Evolutionary conservation across 2,329 filamentous ascomycete species (phyloP).

Genomic region (Tolypocladium pustulatum): DNA sequence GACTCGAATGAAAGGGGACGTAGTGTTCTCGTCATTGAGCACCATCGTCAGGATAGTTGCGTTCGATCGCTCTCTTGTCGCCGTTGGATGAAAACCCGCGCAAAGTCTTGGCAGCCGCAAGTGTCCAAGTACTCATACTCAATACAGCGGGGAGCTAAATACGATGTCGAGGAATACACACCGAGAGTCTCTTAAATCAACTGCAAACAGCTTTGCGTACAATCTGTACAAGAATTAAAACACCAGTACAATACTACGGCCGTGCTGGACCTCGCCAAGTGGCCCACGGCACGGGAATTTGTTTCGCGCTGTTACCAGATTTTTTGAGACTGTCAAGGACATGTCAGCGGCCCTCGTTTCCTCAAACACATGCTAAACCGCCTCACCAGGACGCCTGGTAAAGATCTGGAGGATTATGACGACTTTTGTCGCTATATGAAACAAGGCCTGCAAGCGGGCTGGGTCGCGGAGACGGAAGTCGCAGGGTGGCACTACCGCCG

Average conservation of each 20-base stretch:
- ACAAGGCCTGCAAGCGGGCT: conserved; percentile 30
- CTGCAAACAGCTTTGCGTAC: neutral
- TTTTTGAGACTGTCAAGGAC: conserved; percentile 19
- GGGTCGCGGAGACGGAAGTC: conserved; percentile 31
- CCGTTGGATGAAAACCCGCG: neutral
- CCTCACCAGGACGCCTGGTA: conserved; percentile 30
- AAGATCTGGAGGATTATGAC: conserved; percentile 34
- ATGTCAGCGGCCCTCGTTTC: conserved; percentile 11
- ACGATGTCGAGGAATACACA: neutral
- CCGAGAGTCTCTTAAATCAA: neutral
- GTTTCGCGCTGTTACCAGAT: conserved; percentile 17
- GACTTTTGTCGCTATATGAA: conserved; percentile 27
- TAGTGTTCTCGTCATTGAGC: neutral
- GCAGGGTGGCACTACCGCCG: conserved; percentile 35
- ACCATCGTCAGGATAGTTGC: neutral
- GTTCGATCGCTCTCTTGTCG: neutral
- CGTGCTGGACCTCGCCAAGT: conserved; percentile 7
- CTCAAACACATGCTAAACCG: neutral
- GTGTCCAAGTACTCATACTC: neutral
- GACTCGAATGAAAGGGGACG: neutral
- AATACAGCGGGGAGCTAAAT: neutral
- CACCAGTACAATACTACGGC: neutral
- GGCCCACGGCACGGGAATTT: conserved; percentile 17
- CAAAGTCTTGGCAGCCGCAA: neutral
- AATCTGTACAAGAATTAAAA: neutral